Base-by-base conservation (phyloP, 768 basidiomycete genomes). In the Porpolomopsis calyptriformis region DNA sequence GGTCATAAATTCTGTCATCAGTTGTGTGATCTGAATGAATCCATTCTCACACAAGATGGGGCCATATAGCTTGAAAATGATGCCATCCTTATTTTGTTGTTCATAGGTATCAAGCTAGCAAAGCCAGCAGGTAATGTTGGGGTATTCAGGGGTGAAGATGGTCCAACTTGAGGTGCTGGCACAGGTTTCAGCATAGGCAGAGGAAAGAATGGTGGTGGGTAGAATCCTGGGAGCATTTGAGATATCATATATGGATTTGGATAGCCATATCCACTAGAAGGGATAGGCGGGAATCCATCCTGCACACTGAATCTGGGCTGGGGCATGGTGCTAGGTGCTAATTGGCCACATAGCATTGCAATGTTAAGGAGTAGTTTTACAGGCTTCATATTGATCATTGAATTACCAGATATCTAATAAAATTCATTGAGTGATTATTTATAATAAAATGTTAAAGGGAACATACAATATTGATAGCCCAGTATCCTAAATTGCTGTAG, bases 21-120 rank as follows among this genome's bases (percentile, higher is more conserved):
- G 37, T 19, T 49, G 43, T 39, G 43, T 39, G 36, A 49, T 40
- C 20, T 25, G 23, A 33, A 39, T 16, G 18, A 46, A 46, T 14
- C 49, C 49, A 29, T 40, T 50, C 33, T 45, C 43, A 29, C 39
- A 45, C 34, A 49, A 37, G 26, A 38, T 34, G 16, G 25, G 3
- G 10, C 48, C 48, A 40, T 45, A 39, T n/a, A 24, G 31, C 3
- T 18, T 22, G 39, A 49, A 49, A 24, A 41, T 43, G 1, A 45
- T 25, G 27, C 18, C 18, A 39, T 49, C 48, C 23, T 4, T 36
- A 26, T 44, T 45, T 26, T 22, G 44, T 2, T 10, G 24, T 19
- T 1, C 6, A 26, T 50, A 29, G 27, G 22, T 26, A 35, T 39
- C 16, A 14, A 46, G 49, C 27, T 33, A 45, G 14, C 27, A 22